Evolutionary conservation across 352 stramenopile genomes (phyloP), one percentile per base, ranked within the genome.

Genomic region (Phytophthora idaei): DNA sequence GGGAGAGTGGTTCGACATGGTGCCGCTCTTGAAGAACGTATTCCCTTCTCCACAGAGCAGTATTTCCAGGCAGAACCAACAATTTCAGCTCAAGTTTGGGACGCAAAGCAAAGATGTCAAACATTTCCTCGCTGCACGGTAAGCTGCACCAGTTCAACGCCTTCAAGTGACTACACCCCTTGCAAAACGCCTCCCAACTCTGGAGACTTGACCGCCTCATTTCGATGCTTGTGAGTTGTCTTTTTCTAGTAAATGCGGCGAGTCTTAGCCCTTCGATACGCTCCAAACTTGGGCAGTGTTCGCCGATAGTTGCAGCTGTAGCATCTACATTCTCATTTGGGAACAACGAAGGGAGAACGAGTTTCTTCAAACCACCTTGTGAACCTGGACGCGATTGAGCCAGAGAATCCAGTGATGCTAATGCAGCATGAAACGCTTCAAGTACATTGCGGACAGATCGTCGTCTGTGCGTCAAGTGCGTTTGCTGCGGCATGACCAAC

Each of bases 61-160:
- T 64, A 50, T 80, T 80, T 25, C 72, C 72, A 10, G 68, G 68
- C 17, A 80, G n/a, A 0, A 62, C 53, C 10, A 80, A 51, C 8
- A 47, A 62, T 5, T 57, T 64, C 10, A 77, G 14, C 4, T 42
- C 36, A 5, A 42, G 10, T 42, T 42, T 42, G 10, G 36, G 36
- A 42, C n/a, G n/a, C 36, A 9, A 58, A 1, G 61, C 66, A 41
- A 78, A 78, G 3, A 76, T 57, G 14, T 39, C 31, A 56, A 81
- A 76, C 10, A 81, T 49, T 29, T 72, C 69, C 4, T 74, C 72
- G 12, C 67, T 70, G 45, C 74, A 81, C n/a, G 73, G 73, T 36
- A 81, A 61, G 15, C 62, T 64, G 28, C 67, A 65, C 73, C 73
- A 81, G 52, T 78, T 66, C 17, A 70, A 65, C 25, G 54, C 37